Percentiles rank a stretch among this genome's conserved stretches.
Conservation (phyloP, 768 basidiomycete genomes). For the Psilocybe cyanescens region DNA sequence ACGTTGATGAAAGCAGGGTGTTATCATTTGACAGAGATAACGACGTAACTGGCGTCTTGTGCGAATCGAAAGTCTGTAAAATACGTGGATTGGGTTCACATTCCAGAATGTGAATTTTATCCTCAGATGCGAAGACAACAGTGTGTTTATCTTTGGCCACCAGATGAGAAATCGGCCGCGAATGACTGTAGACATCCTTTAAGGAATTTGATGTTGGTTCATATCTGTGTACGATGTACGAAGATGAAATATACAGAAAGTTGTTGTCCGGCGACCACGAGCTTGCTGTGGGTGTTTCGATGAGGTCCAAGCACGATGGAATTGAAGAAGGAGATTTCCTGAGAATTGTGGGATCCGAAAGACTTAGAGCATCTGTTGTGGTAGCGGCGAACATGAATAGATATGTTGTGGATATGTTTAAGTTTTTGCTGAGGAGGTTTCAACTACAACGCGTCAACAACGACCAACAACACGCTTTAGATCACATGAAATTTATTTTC, state of each 20-base stretch:
- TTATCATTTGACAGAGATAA: slow-evolving; percentile 64
- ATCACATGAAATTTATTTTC: not conserved
- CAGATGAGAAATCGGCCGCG: slow-evolving; percentile 35
- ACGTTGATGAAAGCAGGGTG: slow-evolving; percentile 59
- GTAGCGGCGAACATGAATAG: slow-evolving; percentile 56
- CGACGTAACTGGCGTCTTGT: slow-evolving; percentile 52
- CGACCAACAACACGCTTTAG: slow-evolving; percentile 15
- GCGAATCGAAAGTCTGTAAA: slow-evolving; percentile 52
- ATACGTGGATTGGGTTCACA: slow-evolving; percentile 42
- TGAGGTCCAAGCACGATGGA: slow-evolving; percentile 40
- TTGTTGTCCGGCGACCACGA: slow-evolving; percentile 64
- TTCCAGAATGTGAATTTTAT: slow-evolving; percentile 56
- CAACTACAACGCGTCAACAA: slow-evolving; percentile 21
- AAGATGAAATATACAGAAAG: slow-evolving; percentile 55
- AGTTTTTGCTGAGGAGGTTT: not conserved
- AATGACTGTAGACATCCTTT: slow-evolving; percentile 43
- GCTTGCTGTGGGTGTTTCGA: slow-evolving; percentile 38
- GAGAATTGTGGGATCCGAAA: slow-evolving; percentile 50
- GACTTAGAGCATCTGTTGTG: slow-evolving; percentile 49
- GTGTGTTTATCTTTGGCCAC: slow-evolving; percentile 38
- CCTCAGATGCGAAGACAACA: slow-evolving; percentile 50
- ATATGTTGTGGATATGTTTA: not conserved
- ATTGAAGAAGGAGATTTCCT: slow-evolving; percentile 47
- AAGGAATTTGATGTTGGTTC: slow-evolving; percentile 48
- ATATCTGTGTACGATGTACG: slow-evolving; percentile 54